Base-by-base conservation (phyloP, 768 basidiomycete species). In the Pisolithus albus region DNA sequence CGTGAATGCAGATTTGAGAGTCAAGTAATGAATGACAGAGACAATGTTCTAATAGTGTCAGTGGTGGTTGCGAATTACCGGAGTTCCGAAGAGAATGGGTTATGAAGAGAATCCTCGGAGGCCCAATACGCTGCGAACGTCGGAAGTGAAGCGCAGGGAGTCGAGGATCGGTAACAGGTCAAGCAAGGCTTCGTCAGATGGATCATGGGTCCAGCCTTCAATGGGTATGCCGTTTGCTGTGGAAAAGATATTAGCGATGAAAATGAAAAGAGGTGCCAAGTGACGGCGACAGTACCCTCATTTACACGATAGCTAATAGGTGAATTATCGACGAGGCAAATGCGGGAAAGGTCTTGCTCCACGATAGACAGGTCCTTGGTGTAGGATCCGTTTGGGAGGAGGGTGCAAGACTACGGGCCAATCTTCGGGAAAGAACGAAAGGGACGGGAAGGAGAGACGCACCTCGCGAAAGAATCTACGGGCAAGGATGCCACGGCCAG, bases 161-260 rank as follows among this genome's bases (percentile, higher is more conserved):
- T 99, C 96, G 49, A 99, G 81, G 49, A 99, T 86, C 18, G 96
- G 96, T 23, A 99, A 73, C 47, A 97, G 79, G 72, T 98, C 94
- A 51, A 99, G 84, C 51, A 99, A 75, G 19, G 95, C 96, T 70
- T 98, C 92, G 72, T 99, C 96, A 53, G 85, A 83, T 30, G 92
- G 94, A 70, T 99, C 96, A 54, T 93, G 86, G 21, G 93, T 97
- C 96, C 96, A 98, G 46, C 96, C 96, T 76, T 98, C 95, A 70
- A 99, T 92, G 32, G 96, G 96, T 63, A 99, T 92, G 48, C 93
- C 96, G 67, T 99, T 99, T 49, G 91, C 96, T 98, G 65, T 51
- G 23, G 36, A 8, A 8, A 46, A 16, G 21, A 5, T 18, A 41
- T 61, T 41, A 50, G 43, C 46, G 16, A 44, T 49, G n/a, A 49